Evolutionary conservation across 768 basidiomycete species (phyloP), one percentile per base, ranked within the genome.

Genomic region (Rhodotorula taiwanensis): DNA sequence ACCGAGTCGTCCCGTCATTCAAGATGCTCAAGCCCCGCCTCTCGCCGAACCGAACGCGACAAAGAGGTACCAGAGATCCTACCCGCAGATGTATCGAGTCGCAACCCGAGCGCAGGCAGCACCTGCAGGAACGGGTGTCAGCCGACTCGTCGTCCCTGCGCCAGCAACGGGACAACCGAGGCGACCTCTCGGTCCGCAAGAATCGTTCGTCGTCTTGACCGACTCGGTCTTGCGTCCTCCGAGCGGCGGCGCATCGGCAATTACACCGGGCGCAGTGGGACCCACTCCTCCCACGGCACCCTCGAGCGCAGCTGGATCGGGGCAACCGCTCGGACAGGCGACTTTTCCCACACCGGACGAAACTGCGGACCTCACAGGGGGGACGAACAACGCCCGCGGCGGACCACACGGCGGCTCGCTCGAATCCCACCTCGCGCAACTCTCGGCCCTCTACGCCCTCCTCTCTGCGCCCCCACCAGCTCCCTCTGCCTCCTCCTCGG

Each of bases 131-230:
- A 39, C 36, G 36, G 10, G 36, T 10, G 36, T 39, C 36, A 16
- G 16, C 36, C 51, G 39, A 27, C 25, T 58, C 31, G 52, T 49
- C 47, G 56, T 39, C 43, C 48, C 61, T 18, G 36, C 44, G 14
- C 18, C 36, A 2, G 36, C 36, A 16, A 9, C 36, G 36, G 36
- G 36, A 39, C 36, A 16, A 16, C 9, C 9, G 36, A 39, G 16
- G 23, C 41, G 41, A 30, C 28, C n/a, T 13, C 44, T 58, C 18
- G 59, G 55, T 23, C 67, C 67, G 1, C 45, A 56, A 21, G 67
- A 69, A 18, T 94, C 91, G 30, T 95, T 93, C 76, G 88, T 95
- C 62, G 81, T 95, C 47, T 79, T 93, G 31, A 87, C 89, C 74
- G 89, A 92, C 50, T 76, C 75, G 28, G 69, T 71, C 53, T 69